Percentiles rank a stretch among this genome's conserved stretches.
phyloP scores from a whole-genome alignment of 192 early-diverging fungal species.

The Geranomyces michiganensis region DNA sequence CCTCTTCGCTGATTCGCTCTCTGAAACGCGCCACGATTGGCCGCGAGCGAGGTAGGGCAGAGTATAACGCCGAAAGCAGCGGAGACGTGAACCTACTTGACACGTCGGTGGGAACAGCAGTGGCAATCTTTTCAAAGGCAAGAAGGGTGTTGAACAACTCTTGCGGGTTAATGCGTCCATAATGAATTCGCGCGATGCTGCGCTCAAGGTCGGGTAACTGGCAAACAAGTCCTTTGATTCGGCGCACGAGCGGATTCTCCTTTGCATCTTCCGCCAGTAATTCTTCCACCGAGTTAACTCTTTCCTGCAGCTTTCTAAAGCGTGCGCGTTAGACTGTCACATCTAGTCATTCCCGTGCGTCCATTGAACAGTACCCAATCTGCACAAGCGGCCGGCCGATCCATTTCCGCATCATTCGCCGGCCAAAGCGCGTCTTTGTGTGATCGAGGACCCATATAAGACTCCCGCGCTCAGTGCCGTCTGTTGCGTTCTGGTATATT shows the following conservation, averaged over 20 bases:
- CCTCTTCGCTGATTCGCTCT: conserved; percentile 46
- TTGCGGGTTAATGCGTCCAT: conserved; percentile 62
- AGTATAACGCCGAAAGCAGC: conserved; percentile 43
- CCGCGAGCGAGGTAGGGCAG: conserved; percentile 42
- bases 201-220: conserved; percentile 67
- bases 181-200: conserved; percentile 67
- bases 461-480: conserved; percentile 45
- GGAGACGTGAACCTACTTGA: conserved; percentile 31
- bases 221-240: conserved; percentile 51
- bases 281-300: conserved; percentile 67
- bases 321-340: neutral
- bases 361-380: neutral
- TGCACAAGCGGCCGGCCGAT: conserved; percentile 66
- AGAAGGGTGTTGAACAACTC: conserved; percentile 59
- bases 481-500: conserved; percentile 60
- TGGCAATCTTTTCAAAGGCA: conserved; percentile 49
- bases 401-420: conserved; percentile 70
- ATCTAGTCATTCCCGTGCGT: too few species aligned
- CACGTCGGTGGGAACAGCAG: conserved; percentile 24
- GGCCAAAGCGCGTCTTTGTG: conserved; percentile 68
- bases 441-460: conserved; percentile 68
- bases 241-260: conserved; percentile 38
- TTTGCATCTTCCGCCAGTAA: conserved; percentile 38
- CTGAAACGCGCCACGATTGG: conserved; percentile 41
- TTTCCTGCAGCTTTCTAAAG: conserved; percentile 46